These are phyloP conservation scores for Nannochloropsis granulata DNA, from an alignment of 108 stramenopile species.

Conservation along the genomic window DNA sequence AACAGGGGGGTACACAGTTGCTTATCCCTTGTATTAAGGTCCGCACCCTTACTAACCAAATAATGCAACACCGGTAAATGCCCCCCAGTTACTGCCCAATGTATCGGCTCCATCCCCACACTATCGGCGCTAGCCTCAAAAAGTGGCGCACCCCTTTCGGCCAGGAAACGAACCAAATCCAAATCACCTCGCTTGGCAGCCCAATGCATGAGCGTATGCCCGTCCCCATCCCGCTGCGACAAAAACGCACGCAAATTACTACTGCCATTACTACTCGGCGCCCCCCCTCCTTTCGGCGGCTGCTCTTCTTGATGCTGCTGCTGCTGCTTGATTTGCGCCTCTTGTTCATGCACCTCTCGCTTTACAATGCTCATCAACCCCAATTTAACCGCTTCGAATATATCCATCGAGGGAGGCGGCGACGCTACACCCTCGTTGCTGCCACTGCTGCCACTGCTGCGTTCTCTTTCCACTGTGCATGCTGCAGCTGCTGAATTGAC, in stretches of 20 bases:
- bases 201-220: constrained; percentile 80
- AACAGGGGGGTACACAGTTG: constrained; percentile 72
- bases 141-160: constrained; percentile 40
- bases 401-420: background rate
- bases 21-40: constrained; percentile 27
- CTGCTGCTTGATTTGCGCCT: background rate
- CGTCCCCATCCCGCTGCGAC: constrained; percentile 41
- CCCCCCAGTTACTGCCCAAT: constrained; percentile 89
- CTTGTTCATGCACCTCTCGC: background rate
- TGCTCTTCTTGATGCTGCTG: background rate
- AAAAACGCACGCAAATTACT: background rate
- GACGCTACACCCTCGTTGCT: too few species aligned
- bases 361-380: background rate
- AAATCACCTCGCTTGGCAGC: constrained; percentile 59
- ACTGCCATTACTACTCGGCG: background rate
- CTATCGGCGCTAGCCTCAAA: constrained; percentile 44
- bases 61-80: constrained; percentile 53
- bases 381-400: background rate
- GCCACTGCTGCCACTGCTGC: too few species aligned
- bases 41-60: constrained; percentile 39
- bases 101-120: constrained; percentile 79
- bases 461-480: too few species aligned
- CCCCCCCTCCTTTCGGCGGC: background rate
- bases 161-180: constrained; percentile 7
- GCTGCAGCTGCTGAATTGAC: too few species aligned